Evolutionary conservation across 2,329 filamentous ascomycete species (phyloP).

Genomic region (Fusarium odoratissimum): DNA sequence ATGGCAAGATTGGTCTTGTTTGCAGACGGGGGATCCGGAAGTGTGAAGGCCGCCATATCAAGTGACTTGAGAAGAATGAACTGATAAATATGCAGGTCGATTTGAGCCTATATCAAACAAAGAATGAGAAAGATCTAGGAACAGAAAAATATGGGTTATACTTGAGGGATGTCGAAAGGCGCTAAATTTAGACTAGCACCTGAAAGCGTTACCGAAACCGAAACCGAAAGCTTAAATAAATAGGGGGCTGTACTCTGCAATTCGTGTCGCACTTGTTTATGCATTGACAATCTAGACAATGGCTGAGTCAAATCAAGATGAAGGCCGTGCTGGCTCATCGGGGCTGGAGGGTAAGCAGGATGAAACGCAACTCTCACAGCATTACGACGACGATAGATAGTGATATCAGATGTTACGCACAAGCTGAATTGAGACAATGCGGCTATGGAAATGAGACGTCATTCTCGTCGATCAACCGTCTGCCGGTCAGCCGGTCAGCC

Average conservation of each 20-base stretch:
- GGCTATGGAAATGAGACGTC: too few relatives aligned
- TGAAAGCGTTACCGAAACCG: neutral
- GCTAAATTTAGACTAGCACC: rapidly evolving
- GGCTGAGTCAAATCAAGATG: neutral
- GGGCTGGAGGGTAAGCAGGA: neutral
- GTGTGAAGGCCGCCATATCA: neutral
- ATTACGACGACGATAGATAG: neutral
- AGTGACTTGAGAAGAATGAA: neutral
- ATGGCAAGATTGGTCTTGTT: neutral
- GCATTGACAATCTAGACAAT: neutral
- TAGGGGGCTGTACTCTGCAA: too few relatives aligned
- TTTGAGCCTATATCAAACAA: neutral
- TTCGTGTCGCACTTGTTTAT: neutral
- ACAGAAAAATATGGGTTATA: neutral
- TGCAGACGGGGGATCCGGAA: neutral
- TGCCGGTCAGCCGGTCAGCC: too few relatives aligned
- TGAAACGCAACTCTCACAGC: neutral
- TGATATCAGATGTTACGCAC: neutral
- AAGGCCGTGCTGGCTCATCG: neutral
- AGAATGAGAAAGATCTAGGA: neutral
- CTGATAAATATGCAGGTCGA: neutral
- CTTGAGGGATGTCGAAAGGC: neutral
- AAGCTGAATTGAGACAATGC: neutral
- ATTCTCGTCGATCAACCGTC: too few relatives aligned
- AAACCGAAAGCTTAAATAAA: neutral